Percentiles rank a stretch among this genome's conserved stretches.
phyloP scores from a whole-genome alignment of 176 grass and related monocot genomes.

The Oryza australiensis region DNA sequence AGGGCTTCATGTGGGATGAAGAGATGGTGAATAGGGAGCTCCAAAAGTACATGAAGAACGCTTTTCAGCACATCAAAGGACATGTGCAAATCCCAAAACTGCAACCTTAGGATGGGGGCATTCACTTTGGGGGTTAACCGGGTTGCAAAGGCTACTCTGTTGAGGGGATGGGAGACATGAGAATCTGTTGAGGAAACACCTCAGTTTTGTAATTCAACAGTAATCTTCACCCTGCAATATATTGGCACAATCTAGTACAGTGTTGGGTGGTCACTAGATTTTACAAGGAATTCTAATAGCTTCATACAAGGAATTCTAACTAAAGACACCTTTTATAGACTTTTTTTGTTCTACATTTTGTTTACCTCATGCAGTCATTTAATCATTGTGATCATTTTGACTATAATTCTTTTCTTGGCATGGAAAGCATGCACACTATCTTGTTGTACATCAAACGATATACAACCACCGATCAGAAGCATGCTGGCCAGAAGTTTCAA shows the following conservation, averaged over 20 bases:
- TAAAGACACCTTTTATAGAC: not conserved
- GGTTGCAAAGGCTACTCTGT: constrained; percentile 81
- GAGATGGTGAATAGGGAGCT: constrained; percentile 93
- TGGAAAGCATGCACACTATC: not conserved
- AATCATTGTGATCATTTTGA: not conserved
- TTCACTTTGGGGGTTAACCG: constrained; percentile 94
- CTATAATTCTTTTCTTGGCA: not conserved
- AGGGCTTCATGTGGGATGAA: constrained; percentile 99
- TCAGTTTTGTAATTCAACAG: not conserved
- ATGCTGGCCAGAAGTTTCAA: not conserved
- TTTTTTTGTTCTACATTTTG: too few species aligned
- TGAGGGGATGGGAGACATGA: constrained; percentile 89
- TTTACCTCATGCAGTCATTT: not conserved
- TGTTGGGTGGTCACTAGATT: too few species aligned
- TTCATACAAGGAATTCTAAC: not conserved
- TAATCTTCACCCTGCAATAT: not conserved
- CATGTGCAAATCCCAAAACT: constrained; percentile 78
- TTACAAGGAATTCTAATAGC: not conserved
- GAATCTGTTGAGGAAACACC: not conserved
- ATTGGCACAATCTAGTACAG: too few species aligned
- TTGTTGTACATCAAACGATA: not conserved
- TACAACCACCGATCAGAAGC: not conserved
- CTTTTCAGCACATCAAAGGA: constrained; percentile 80
- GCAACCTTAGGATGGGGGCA: constrained; percentile 97
- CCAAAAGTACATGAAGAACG: constrained; percentile 78